Conservation (phyloP, 2,329 filamentous ascomycete species). For the Fusarium mexicanum region DNA sequence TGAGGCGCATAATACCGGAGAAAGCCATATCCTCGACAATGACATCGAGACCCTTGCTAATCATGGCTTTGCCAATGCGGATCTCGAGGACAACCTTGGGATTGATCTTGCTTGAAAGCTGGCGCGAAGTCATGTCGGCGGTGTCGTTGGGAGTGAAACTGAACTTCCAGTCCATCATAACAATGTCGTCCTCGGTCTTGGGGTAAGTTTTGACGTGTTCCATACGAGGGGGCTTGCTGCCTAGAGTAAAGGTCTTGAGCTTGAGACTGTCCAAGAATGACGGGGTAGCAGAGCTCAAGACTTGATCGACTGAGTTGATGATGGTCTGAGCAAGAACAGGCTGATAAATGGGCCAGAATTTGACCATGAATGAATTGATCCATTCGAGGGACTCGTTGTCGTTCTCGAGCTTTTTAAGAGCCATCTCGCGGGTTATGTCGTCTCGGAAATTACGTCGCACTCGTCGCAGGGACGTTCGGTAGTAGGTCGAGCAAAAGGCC, state of each 20-base stretch:
- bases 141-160: slow-evolving; percentile 98
- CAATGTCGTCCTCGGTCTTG: slow-evolving; percentile 91
- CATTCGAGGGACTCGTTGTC: slow-evolving; percentile 95
- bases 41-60: slow-evolving; percentile 95
- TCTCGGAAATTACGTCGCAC: slow-evolving; percentile 96
- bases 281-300: slow-evolving; percentile 90
- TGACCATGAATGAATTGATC: slow-evolving; percentile 98
- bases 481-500: slow-evolving; percentile 93
- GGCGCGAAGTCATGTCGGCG: slow-evolving; percentile 87
- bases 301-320: slow-evolving; percentile 93
- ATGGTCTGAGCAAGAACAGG: slow-evolving; percentile 92
- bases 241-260: slow-evolving; percentile 92
- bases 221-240: slow-evolving; percentile 92
- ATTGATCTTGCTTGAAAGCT: slow-evolving; percentile 95
- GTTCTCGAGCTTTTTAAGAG: slow-evolving; percentile 85
- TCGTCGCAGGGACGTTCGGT: slow-evolving; percentile 91
- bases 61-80: slow-evolving; percentile 92
- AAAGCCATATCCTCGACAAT: slow-evolving; percentile 99
- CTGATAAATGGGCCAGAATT: slow-evolving; percentile 99
- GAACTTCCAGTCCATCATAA: slow-evolving; percentile 99
- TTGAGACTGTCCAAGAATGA: slow-evolving; percentile 93
- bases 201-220: slow-evolving; percentile 99
- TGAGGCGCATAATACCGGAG: slow-evolving; percentile 93
- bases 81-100: slow-evolving; percentile 97
- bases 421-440: slow-evolving; percentile 89